Base-by-base conservation (phyloP, 1,139 yeast species). In the Starmera stellimalicola region DNA sequence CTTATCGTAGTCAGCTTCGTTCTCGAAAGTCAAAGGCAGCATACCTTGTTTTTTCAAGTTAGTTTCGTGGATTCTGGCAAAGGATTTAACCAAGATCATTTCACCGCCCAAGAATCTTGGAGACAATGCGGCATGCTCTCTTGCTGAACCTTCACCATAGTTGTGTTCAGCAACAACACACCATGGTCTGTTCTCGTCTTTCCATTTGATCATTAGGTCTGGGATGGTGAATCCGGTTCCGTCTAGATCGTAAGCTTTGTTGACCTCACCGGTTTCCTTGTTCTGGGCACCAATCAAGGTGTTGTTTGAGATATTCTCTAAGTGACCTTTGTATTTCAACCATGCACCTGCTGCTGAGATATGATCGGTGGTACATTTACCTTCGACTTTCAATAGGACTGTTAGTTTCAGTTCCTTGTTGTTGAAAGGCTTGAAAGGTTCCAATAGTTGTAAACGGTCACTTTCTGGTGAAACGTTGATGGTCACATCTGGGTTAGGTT, bases 311-410 rank as follows among this genome's bases (percentile, higher is more conserved):
- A 91, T 91, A 62, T 91, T 91, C 57, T 88, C 96, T 51, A 91
- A 70, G 56, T 91, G 98, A 15, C 98, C 98, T 66, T 91, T 91
- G 65, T 91, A 91, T 65, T 91, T 91, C 62, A 91, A 73, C 98
- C 98, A 91, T n/a, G 80, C 93, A 54, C 98, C 98, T 25, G 98
- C 98, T 28, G 97, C 97, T 18, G 96, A 87, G 48, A 91, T 91
- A 55, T 91, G 98, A 60, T 91, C 98, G 27, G 98, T 91, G 30
- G 98, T 91, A 68, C 97, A 88, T 63, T 91, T 91, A 43, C 98
- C 98, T 63, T 85, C 88, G 34, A 88, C 96, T 63, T 88, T 91
- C 52, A 91, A 62, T 39, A 88, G 63, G 2, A 91, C 84, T 34
- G 74, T 74, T 27, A 88, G 73, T 42, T 72, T 65, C 44, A 88